Conservation (phyloP, 208 protist species). For the Entamoeba dispar region DNA sequence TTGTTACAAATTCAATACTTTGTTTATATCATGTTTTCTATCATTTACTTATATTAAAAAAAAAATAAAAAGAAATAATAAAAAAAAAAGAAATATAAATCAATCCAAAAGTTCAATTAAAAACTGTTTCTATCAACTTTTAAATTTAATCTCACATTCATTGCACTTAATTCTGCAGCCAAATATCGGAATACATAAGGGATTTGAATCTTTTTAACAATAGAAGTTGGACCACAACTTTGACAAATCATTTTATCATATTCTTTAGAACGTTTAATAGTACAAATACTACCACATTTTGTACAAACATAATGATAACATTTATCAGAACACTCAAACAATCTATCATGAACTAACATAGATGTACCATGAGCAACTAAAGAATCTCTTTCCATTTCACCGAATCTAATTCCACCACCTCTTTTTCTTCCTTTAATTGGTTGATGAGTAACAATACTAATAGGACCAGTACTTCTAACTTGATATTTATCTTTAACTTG, state of each 20-base stretch:
- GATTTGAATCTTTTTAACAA: neutral
- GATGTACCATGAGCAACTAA: conserved; percentile 79
- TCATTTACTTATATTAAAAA: too few relatives aligned
- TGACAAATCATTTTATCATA: neutral
- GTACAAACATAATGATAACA: neutral
- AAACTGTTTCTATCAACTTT: neutral
- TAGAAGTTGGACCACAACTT: neutral
- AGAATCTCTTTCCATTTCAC: conserved; percentile 99
- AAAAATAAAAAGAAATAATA: too few relatives aligned
- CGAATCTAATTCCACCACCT: conserved; percentile 85
- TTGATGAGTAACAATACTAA: conserved; percentile 75
- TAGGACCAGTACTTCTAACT: conserved; percentile 66
- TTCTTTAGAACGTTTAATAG: neutral
- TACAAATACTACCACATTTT: neutral
- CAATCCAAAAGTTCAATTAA: too few relatives aligned
- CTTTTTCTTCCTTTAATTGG: conserved; percentile 77
- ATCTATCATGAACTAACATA: neutral
- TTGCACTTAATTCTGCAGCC: neutral
- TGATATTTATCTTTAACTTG: conserved; percentile 99
- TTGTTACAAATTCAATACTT: too few relatives aligned
- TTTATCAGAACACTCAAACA: neutral
- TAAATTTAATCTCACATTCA: neutral
- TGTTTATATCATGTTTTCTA: too few relatives aligned
- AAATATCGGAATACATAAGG: conserved; percentile 5
- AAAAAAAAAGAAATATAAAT: too few relatives aligned